Evolutionary conservation across 1,139 yeast species (phyloP).

Genomic region (Yamadazyma friedrichii): DNA sequence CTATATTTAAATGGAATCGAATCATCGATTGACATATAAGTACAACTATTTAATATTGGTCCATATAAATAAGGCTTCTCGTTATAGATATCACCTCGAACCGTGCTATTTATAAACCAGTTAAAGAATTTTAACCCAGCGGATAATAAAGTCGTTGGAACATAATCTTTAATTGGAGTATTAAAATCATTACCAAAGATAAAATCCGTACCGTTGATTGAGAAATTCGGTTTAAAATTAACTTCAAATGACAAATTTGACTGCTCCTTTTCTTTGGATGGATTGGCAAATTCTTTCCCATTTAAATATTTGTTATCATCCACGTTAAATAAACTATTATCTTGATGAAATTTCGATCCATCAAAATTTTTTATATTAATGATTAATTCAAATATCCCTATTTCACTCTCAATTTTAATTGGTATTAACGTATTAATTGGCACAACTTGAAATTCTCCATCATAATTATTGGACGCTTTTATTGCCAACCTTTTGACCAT

Average conservation of each 20-base stretch:
- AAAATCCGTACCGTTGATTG: slow-evolving; percentile 50
- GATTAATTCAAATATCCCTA: slow-evolving; percentile 39
- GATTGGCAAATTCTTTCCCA: slow-evolving; percentile 20
- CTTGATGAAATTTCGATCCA: slow-evolving; percentile 40
- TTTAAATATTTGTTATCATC: slow-evolving; percentile 30
- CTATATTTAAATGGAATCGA: slow-evolving; percentile 14
- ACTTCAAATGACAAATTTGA: slow-evolving; percentile 38
- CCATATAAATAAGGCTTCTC: slow-evolving; percentile 67
- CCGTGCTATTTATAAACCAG: slow-evolving; percentile 63
- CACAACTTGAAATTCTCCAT: slow-evolving; percentile 28
- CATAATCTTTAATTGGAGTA: slow-evolving; percentile 54
- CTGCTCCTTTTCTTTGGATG: slow-evolving; percentile 7
- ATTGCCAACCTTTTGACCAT: slow-evolving; percentile 36
- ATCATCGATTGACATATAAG: slow-evolving; percentile 27
- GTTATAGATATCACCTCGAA: slow-evolving; percentile 59
- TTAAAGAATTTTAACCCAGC: slow-evolving; percentile 54
- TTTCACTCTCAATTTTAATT: slow-evolving; percentile 32
- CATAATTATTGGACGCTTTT: slow-evolving; percentile 31
- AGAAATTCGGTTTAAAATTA: slow-evolving; percentile 38
- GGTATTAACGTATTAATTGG: slow-evolving; percentile 46
- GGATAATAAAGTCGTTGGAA: slow-evolving; percentile 49
- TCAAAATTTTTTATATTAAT: slow-evolving; percentile 46
- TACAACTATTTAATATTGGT: slow-evolving; percentile 57
- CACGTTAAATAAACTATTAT: slow-evolving; percentile 34
- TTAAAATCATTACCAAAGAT: slow-evolving; percentile 71